A percentile compares a stretch with the other conserved stretches of the same genome.
Conservation (phyloP, 768 basidiomycete species). For the Jaapia argillacea region DNA sequence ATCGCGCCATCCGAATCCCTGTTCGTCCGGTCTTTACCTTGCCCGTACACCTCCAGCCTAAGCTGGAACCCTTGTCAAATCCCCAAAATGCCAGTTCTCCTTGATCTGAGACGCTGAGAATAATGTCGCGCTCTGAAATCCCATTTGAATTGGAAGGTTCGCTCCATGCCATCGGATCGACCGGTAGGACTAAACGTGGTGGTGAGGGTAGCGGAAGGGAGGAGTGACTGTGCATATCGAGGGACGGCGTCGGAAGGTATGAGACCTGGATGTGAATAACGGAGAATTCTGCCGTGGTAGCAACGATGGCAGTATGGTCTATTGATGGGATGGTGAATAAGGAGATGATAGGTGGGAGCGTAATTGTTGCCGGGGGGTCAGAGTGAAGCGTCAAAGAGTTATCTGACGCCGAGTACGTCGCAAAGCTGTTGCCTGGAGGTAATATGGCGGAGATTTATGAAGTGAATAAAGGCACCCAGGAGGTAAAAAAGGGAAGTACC, state of each 20-base stretch:
- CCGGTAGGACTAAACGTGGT: slow-evolving; percentile 47
- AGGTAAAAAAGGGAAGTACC: slow-evolving; percentile 27
- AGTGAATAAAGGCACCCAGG: too few species aligned
- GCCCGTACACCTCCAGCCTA: slow-evolving; percentile 58
- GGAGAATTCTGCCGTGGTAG: slow-evolving; percentile 49
- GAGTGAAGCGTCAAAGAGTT: slow-evolving; percentile 45
- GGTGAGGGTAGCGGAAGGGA: slow-evolving; percentile 41
- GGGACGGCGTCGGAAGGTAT: slow-evolving; percentile 22
- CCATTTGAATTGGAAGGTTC: slow-evolving; percentile 5
- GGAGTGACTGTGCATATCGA: slow-evolving; percentile 38
- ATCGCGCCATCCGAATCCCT: slow-evolving; percentile 61
- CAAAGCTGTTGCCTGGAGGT: slow-evolving; percentile 41
- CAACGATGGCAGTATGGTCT: slow-evolving; percentile 49
- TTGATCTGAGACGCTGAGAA: slow-evolving; percentile 66
- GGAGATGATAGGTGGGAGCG: slow-evolving; percentile 41
- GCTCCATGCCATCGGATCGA: slow-evolving; percentile 87
- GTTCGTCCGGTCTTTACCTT: slow-evolving; percentile 61
- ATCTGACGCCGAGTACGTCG: slow-evolving; percentile 44
- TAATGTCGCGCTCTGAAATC: slow-evolving; percentile 46
- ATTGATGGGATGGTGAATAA: slow-evolving; percentile 61
- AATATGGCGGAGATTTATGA: slow-evolving; percentile 4
- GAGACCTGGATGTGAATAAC: slow-evolving; percentile 47
- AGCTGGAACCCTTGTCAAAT: slow-evolving; percentile 28
- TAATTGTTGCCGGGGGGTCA: slow-evolving; percentile 27
- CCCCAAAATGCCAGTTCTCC: slow-evolving; percentile 89